These are phyloP conservation scores for Termitomyces sp. DNA, from an alignment of 768 basidiomycete species.

Conservation along the genomic window DNA sequence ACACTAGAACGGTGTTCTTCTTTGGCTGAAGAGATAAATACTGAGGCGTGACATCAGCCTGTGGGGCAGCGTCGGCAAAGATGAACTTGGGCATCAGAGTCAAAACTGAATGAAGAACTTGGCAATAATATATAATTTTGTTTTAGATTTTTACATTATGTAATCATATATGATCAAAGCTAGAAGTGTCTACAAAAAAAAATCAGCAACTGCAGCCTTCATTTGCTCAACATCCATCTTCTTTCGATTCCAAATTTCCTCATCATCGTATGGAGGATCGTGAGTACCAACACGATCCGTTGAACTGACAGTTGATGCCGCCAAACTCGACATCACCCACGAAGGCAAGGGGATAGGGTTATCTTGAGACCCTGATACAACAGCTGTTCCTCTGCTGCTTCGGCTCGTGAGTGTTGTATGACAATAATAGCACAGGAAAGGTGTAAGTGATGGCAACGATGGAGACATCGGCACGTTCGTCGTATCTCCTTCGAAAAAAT, in stretches of 20 bases:
- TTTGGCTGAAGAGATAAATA: constrained; percentile 34
- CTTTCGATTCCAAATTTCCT: constrained; percentile 25
- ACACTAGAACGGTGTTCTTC: constrained; percentile 76
- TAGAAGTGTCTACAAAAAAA: constrained; percentile 23
- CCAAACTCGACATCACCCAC: constrained; percentile 25
- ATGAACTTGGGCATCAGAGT: constrained; percentile 15
- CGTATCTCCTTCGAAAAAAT: constrained; percentile 1
- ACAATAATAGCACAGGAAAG: constrained; percentile 50
- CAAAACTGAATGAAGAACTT: too few species aligned
- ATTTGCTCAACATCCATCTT: constrained; percentile 25
- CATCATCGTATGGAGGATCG: neutral
- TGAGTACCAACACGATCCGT: neutral
- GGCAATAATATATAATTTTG: too few species aligned
- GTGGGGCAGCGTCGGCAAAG: constrained; percentile 7
- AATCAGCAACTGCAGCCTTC: constrained; percentile 32
- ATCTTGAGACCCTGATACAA: constrained; percentile 1
- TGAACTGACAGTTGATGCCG: neutral
- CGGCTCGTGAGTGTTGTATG: constrained; percentile 52
- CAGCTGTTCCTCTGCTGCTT: constrained; percentile 33
- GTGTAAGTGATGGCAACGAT: constrained; percentile 22
- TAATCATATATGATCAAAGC: neutral
- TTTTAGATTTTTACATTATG: neutral
- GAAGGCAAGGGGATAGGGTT: constrained; percentile 24
- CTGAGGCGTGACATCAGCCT: constrained; percentile 5
- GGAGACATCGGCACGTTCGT: neutral